These are phyloP conservation scores for Heritiera littoralis DNA, from an alignment of 345 rosid species.

Conservation along the genomic window DNA sequence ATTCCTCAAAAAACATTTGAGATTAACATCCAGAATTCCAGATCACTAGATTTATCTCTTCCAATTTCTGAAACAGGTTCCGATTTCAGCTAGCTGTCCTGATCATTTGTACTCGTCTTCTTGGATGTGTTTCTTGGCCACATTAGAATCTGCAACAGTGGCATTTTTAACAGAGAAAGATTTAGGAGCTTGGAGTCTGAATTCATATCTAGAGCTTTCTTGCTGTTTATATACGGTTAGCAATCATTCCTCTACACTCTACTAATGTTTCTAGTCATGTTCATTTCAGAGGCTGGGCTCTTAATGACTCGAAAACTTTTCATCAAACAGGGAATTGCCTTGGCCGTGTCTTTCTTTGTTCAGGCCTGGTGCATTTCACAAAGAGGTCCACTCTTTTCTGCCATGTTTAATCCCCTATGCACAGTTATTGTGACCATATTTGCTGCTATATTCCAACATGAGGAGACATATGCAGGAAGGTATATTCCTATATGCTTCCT, in stretches of 20 bases:
- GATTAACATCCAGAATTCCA: neutral
- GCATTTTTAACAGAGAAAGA: conserved; percentile 37
- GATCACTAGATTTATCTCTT: neutral
- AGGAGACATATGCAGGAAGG: conserved; percentile 59
- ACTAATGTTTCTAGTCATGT: neutral
- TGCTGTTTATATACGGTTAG: conserved; percentile 49
- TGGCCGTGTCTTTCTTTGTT: conserved; percentile 50
- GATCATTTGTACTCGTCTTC: conserved; percentile 54
- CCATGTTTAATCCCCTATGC: conserved; percentile 63
- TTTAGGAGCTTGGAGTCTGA: conserved; percentile 37
- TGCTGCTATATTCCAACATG: conserved; percentile 57
- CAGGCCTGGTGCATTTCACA: conserved; percentile 73
- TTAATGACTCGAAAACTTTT: neutral
- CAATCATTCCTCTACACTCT: neutral
- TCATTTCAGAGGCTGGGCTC: neutral
- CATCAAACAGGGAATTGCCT: conserved; percentile 44
- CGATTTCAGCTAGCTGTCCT: conserved; percentile 45
- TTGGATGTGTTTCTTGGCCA: conserved; percentile 55
- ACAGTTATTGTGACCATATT: conserved; percentile 57
- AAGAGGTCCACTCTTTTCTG: conserved; percentile 64
- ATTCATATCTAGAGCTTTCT: conserved; percentile 40
- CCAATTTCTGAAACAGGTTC: conserved; percentile 35
- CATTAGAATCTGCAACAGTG: conserved; percentile 42
- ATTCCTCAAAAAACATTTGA: neutral
- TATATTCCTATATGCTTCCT: conserved; percentile 7